Evolutionary conservation across 2,329 filamentous ascomycete species (phyloP).

Genomic region (Stachybotrys chartarum): DNA sequence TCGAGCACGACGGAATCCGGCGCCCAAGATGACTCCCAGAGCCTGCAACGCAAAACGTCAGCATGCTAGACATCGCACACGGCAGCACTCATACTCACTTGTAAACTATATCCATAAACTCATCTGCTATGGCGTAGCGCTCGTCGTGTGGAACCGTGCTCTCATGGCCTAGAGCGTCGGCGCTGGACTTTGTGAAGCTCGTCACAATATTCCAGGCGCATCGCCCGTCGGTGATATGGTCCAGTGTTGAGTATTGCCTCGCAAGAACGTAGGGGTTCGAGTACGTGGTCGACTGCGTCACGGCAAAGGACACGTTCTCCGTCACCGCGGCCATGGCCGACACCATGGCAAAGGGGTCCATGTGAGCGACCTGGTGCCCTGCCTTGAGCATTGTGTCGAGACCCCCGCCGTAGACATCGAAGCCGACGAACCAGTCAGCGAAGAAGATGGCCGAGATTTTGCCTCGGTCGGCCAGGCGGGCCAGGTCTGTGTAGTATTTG

Average conservation of each 20-base stretch:
- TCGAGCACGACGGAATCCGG: conserved; percentile 50
- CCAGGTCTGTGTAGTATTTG: conserved; percentile 6
- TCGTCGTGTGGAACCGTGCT: conserved; percentile 39
- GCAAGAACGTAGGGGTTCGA: conserved; percentile 61
- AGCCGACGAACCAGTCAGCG: conserved; percentile 31
- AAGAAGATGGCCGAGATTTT: conserved; percentile 7
- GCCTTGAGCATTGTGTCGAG: neutral
- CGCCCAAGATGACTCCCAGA: conserved; percentile 50
- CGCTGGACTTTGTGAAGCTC: neutral
- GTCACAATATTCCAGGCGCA: conserved; percentile 33
- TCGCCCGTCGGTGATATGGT: conserved; percentile 54
- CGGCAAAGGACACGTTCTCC: conserved; percentile 5
- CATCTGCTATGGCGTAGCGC: conserved; percentile 53
- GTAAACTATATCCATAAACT: conserved; percentile 55
- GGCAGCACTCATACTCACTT: conserved; percentile 32
- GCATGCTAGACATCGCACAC: neutral
- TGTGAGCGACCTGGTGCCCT: neutral
- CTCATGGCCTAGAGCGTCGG: neutral
- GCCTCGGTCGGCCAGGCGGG: conserved; percentile 6
- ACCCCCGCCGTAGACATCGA: conserved; percentile 36
- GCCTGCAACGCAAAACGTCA: conserved; percentile 17
- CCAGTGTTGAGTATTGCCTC: conserved; percentile 52
- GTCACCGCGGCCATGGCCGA: conserved; percentile 34
- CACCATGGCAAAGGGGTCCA: neutral
- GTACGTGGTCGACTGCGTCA: conserved; percentile 35